Evolutionary conservation across 148 eudicot species (phyloP), one percentile per base, ranked within the genome.

Genomic region (Diospyros lotus): DNA sequence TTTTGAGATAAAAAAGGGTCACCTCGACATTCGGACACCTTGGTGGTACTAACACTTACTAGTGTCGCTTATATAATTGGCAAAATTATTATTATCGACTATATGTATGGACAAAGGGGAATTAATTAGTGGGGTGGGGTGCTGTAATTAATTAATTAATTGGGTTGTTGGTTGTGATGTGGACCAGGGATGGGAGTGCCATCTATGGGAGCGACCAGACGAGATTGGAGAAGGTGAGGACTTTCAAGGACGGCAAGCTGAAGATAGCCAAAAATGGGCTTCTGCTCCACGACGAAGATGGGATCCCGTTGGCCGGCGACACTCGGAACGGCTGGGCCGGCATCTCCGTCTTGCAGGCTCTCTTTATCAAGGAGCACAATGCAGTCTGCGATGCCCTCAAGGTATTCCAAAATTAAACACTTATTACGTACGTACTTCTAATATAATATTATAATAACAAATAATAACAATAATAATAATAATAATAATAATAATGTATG

Each of bases 311-410:
- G 11, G 75, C 82, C 43, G 79, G 82, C 59, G 82, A 80, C 65
- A 76, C 75, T 15, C 42, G 82, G 52, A 80, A 80, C 51, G 63
- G 66, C 59, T 80, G 82, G 82, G 82, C 82, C n/a, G 82, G 79
- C 40, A 69, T 70, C 72, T 75, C 82, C 38, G 71, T 75, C 52
- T 71, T 80, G 72, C 82, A 80, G 39, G 79, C 82, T 67, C 71
- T 80, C 64, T 80, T 80, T 71, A 73, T 75, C 39, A 75, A 80
- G 62, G 82, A 80, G 50, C 79, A 80, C 42, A 80, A 80, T 66
- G 76, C 68, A 71, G 60, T 80, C 14, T 80, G 79, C 54, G 82
- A 80, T 56, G 66, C 69, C 75, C 82, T 80, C 11, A 75, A 71
- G 50, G 82, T 79, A 41, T 75, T 74, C 52, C 52, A 28, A 28